phyloP scores from a whole-genome alignment of 768 basidiomycete genomes.

The Candolleomyces aberdarensis region DNA sequence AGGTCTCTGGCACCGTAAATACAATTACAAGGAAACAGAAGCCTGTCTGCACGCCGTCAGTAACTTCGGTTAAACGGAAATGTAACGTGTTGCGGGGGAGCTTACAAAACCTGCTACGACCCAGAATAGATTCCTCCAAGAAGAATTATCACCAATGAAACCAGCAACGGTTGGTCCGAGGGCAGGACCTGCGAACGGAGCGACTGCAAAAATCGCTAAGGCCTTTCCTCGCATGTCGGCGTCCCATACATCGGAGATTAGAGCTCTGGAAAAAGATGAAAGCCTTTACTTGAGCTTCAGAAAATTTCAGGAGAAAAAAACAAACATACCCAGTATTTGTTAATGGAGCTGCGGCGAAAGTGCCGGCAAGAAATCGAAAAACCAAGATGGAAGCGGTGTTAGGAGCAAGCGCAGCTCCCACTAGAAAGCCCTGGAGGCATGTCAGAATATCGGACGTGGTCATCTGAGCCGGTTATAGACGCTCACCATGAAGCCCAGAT shows the following conservation, averaged over 20 bases:
- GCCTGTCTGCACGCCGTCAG: constrained; percentile 35
- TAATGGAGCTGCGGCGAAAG: constrained; percentile 65
- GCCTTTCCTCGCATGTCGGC: too few species aligned
- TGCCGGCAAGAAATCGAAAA: constrained; percentile 69
- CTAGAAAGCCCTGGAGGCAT: constrained; percentile 48
- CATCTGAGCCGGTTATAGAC: neutral
- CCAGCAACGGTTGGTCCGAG: constrained; percentile 54
- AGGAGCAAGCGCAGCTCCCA: constrained; percentile 57
- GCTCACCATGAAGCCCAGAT: constrained; percentile 52
- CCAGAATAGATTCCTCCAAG: constrained; percentile 73
- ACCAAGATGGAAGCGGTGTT: constrained; percentile 64
- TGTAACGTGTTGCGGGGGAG: neutral
- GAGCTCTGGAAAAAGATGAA: constrained; percentile 27
- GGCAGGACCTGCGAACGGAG: constrained; percentile 67
- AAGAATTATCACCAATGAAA: constrained; percentile 39
- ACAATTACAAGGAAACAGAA: constrained; percentile 45
- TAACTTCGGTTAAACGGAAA: neutral
- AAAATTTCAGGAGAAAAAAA: too few species aligned
- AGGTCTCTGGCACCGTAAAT: constrained; percentile 68
- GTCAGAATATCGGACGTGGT: neutral
- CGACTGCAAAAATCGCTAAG: constrained; percentile 21
- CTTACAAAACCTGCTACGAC: constrained; percentile 54
- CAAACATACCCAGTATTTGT: constrained; percentile 58
- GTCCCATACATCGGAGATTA: constrained; percentile 64
- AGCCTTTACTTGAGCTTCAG: neutral